Evolutionary conservation across 345 rosid species (phyloP).

Genomic region (Dipteronia dyeriana): DNA sequence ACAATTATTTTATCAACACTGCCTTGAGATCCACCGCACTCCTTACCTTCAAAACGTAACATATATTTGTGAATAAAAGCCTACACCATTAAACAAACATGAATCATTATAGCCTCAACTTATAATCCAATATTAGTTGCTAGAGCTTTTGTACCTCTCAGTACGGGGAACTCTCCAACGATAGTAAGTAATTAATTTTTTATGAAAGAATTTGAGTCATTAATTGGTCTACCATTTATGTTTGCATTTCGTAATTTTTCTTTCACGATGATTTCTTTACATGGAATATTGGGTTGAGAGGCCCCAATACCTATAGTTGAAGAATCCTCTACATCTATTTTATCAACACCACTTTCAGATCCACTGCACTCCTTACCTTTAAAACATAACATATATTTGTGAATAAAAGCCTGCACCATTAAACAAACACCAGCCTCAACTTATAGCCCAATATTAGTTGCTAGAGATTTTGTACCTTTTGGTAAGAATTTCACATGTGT

Average conservation of each 20-base stretch:
- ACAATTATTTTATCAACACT: no score
- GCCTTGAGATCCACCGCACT: no score
- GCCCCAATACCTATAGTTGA: not conserved
- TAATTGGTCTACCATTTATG: not conserved
- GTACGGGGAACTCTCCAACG: constrained; percentile 23
- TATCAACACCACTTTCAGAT: not conserved
- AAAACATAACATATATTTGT: not conserved
- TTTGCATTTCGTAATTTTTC: no score
- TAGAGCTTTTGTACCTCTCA: constrained; percentile 2
- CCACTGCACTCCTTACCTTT: not conserved
- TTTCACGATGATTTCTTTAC: not conserved
- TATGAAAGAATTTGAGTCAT: no score
- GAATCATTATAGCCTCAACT: no score
- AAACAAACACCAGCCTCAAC: constrained; percentile 1
- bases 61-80: no score
- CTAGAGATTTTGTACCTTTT: not conserved
- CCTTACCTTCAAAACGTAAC: no score
- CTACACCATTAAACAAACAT: no score
- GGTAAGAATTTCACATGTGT: not conserved
- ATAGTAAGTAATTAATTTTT: constrained; percentile 7
- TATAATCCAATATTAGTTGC: no score
- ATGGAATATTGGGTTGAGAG: not conserved
- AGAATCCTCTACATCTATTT: not conserved
- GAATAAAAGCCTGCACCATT: not conserved
- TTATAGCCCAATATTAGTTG: not conserved